Evolutionary conservation across 2,329 filamentous ascomycete species (phyloP).

Genomic region (Xylaria sp.): DNA sequence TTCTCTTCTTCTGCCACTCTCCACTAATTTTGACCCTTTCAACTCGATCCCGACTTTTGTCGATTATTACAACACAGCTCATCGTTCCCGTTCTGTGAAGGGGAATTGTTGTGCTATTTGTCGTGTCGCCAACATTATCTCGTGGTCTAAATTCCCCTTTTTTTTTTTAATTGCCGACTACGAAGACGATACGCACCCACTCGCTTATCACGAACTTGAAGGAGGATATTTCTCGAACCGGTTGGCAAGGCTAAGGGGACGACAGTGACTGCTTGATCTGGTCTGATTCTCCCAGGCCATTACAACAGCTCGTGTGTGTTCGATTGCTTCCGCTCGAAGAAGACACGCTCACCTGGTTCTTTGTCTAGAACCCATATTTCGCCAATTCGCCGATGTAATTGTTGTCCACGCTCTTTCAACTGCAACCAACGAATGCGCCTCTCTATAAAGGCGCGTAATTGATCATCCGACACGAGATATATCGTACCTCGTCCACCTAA

Average conservation of each 20-base stretch:
- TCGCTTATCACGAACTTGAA: conserved; percentile 27
- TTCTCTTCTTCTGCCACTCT: conserved; percentile 35
- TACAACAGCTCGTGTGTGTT: conserved; percentile 7
- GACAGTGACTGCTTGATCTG: conserved; percentile 6
- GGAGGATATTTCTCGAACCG: conserved; percentile 4
- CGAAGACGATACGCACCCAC: conserved; percentile 25
- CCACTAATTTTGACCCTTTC: conserved; percentile 31
- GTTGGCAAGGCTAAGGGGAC: conserved; percentile 10
- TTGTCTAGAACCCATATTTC: conserved; percentile 28
- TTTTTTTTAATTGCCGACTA: conserved; percentile 10
- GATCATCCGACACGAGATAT: conserved; percentile 31
- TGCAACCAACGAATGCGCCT: conserved; percentile 36
- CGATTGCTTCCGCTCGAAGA: conserved; percentile 13
- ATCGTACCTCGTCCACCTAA: conserved; percentile 29
- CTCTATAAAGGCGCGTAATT: conserved; percentile 30
- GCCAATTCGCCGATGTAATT: conserved; percentile 39
- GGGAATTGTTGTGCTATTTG: conserved; percentile 28
- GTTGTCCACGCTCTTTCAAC: conserved; percentile 38
- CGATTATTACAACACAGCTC: conserved; percentile 31
- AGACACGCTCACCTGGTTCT: conserved; percentile 29
- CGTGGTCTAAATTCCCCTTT: conserved; percentile 6
- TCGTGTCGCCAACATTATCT: conserved; percentile 20
- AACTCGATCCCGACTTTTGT: conserved; percentile 17
- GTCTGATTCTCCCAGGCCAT: conserved; percentile 8
- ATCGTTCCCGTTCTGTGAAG: conserved; percentile 38